Base-by-base conservation (phyloP, 208 protist genomes). In the Trichomonas gallinae region DNA sequence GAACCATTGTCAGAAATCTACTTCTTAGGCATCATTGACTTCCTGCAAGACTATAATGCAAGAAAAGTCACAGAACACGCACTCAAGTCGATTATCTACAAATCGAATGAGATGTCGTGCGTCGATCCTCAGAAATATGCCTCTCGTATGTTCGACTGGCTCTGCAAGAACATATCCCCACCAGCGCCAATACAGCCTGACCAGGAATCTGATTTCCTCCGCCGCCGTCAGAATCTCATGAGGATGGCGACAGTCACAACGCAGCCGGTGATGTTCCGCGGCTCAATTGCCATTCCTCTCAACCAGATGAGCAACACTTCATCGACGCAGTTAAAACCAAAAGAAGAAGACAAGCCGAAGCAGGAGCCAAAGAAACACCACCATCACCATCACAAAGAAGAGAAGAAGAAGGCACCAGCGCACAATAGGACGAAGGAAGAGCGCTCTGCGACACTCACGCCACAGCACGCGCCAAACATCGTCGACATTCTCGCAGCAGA, bases 21-120 rank as follows among this genome's bases (percentile, higher is more conserved):
- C 42, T 96, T 96, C 46, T 38, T 96, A 3, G 96, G 96, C 23
- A 96, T 96, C 38, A 96, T 96, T 38, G 96, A 96, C 82, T 93
- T 96, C 63, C 42, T 96, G 1, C 96, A 96, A 58, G 82, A 96
- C 26, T 96, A 91, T 11, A 96, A 96, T n/a, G 31, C 44, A 34
- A 96, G 63, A 8, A 96, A 96, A 63, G 96, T 48, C 15, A 34
- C 49, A 46, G 88, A 96, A 36, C 81, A 87, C 36, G 81, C 81
- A 15, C n/a, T 87, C 81, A 87, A 87, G n/a, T 87, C 81, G 9
- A 87, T 87, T 4, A n/a, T 87, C n/a, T 87, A 87, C n/a, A 44
- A 4, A 36, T 21, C 10, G 17, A n/a, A 87, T 42, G 34, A 87
- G n/a, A 87, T 87, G 81, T 36, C 21, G 4, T 87, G 81, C 17